Evolutionary conservation across 148 eudicot species (phyloP), one percentile per base, ranked within the genome.

Genomic region (Cornus kousa): DNA sequence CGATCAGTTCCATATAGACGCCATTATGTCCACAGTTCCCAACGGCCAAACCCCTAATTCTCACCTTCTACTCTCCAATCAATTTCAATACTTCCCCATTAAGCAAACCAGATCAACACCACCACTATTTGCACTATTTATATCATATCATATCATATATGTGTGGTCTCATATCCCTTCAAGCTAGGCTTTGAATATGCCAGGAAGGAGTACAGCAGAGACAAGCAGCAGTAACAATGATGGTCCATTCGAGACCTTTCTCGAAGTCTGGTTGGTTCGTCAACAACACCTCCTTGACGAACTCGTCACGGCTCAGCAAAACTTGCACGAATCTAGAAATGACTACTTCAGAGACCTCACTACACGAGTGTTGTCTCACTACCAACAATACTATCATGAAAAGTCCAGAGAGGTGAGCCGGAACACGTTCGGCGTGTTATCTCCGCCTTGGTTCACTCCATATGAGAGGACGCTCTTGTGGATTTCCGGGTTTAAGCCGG

Each of bases 401-500:
- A 85, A 85, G 20, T 85, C 82, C 5, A 68, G 80, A 37, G 71
- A 74, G 7, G 80, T 75, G 8, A 65, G 39, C 13, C 33, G 71
- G 24, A 53, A 85, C 24, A 80, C 76, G 3, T 85, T 76, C 40
- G 28, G 68, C 23, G 77, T 76, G 5, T 85, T 85, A 48, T 71
- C 80, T 0, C 84, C 87, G 1, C 39, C 82, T 32, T 81, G 87
- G 87, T 79, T 78, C 66, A 78, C 85, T n/a, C 72, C 82, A 19
- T 72, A 79, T 43, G 85, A 85, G 28, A 23, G 74, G 22, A 43
- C 74, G 33, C 68, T 85, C 70, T 74, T 85, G 16, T 85, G 82
- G 87, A 81, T 85, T 22, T 80, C 80, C n/a, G 87, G 87, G 2
- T 85, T 85, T 73, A 81, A 85, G 22, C 85, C 87, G 2, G 80